Evolutionary conservation across 2,329 filamentous ascomycete species (phyloP), one percentile per base, ranked within the genome.

Genomic region (Fusarium piperis): DNA sequence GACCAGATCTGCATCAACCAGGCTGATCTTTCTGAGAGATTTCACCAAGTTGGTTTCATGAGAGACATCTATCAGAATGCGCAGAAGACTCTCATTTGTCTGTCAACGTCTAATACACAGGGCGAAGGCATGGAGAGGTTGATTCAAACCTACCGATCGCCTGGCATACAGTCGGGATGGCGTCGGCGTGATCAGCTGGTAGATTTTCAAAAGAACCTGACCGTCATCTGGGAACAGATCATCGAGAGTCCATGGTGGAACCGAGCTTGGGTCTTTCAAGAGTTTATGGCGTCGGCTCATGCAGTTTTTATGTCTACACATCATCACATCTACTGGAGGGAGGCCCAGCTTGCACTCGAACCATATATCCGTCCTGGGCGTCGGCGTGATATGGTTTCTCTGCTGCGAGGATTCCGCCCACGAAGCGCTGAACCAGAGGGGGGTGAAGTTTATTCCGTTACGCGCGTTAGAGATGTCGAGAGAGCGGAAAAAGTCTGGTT

Each of bases 1-100:
- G 67, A 69, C 23, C 67, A 69, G 7, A 36, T 69, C 3, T 69
- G 67, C 3, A 69, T 69, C 20, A 64, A 69, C 2, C 67, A 69
- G 12, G 18, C 18, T 0, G 36, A 69, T 26, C 36, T 68, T 0
- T 6, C 26, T 0, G 67, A 69, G 11, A 46, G 67, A 30, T 69
- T 65, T 1, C 67, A 69, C 5, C 67, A 69, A 13, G 67, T 68
- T 2, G 38, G 67, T 0, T 68, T 69, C 3, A 69, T 69, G 67
- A 65, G 36, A 1, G 32, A 65, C 0, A 65, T 69, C 0, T 69
- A 69, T 1, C 5, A 33, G 3, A 16, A 11, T 0, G 44, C 67
- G 0, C 11, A n/a, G 4, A 2, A 30, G 0, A 69, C 65, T 1
- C 28, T 69, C 0, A 35, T 68, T 1, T 69, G 67, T 3, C 13